A percentile compares a stretch with the other conserved stretches of the same genome.
Conservation (phyloP, 2,329 filamentous ascomycete species). For the Chalaropsis ovoidea region DNA sequence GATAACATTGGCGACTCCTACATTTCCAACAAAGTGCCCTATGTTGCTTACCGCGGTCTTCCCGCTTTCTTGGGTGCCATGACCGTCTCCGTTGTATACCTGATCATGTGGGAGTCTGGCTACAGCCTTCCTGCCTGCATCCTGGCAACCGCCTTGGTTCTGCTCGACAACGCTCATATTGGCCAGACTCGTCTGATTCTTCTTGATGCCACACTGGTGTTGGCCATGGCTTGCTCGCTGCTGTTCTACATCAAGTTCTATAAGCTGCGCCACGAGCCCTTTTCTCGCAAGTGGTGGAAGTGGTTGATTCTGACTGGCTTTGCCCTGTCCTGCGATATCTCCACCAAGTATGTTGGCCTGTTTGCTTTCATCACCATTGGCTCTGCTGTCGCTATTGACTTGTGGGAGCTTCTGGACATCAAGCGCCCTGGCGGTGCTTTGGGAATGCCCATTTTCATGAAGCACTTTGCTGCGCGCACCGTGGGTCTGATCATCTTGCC, state of each 20-base stretch:
- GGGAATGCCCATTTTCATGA: constrained; percentile 65
- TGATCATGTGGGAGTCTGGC: constrained; percentile 99
- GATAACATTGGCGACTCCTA: constrained; percentile 99
- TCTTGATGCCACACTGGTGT: constrained; percentile 83
- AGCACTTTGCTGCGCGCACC: constrained; percentile 83
- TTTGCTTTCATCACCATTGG: constrained; percentile 98
- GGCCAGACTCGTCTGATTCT: constrained; percentile 92
- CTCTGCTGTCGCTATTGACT: constrained; percentile 82
- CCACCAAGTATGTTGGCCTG: constrained; percentile 91
- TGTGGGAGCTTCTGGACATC: constrained; percentile 89
- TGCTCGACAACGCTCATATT: constrained; percentile 96
- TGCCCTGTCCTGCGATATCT: constrained; percentile 91
- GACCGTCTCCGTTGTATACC: constrained; percentile 84
- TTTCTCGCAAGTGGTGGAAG: constrained; percentile 98
- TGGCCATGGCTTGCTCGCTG: constrained; percentile 92
- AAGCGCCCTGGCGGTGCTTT: constrained; percentile 76
- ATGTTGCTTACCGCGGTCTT: constrained; percentile 88
- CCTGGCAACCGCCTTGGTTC: constrained; percentile 71
- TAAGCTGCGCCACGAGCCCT: constrained; percentile 81
- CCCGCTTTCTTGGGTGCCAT: constrained; percentile 84
- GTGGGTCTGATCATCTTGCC: constrained; percentile 80
- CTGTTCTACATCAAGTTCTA: constrained; percentile 96
- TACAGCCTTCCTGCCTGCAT: constrained; percentile 91
- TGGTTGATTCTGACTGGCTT: constrained; percentile 95
- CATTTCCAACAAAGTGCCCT: constrained; percentile 91